phyloP scores from a whole-genome alignment of 139 green algal genomes.

The Volvox africanus region DNA sequence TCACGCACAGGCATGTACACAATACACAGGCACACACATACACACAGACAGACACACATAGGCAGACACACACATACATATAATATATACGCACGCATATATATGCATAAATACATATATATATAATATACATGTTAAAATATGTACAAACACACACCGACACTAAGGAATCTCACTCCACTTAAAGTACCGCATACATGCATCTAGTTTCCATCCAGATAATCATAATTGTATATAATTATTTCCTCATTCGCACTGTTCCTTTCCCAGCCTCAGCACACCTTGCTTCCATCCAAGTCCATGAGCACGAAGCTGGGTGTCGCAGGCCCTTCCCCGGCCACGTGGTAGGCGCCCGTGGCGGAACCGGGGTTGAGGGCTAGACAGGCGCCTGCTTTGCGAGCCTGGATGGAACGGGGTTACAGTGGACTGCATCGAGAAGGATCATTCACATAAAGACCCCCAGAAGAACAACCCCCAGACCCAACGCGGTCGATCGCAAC shows the following conservation, averaged over 20 bases:
- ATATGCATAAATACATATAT: too few species aligned
- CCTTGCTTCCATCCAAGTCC: constrained; percentile 92
- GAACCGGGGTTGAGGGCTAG: constrained; percentile 95
- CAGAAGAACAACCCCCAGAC: too few species aligned
- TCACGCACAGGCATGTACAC: not conserved
- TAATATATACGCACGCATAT: too few species aligned
- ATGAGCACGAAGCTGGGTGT: constrained; percentile 95
- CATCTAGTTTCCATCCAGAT: not conserved
- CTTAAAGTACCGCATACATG: not conserved
- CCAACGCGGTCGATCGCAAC: too few species aligned
- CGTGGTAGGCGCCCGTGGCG: constrained; percentile 92
- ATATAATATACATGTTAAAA: too few species aligned
- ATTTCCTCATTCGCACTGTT: not conserved
- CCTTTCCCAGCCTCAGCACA: constrained; percentile 25
- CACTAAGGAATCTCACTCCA: too few species aligned
- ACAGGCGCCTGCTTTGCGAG: constrained; percentile 78
- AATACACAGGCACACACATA: not conserved
- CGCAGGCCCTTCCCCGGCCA: constrained; percentile 36
- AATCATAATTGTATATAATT: not conserved
- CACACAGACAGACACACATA: not conserved
- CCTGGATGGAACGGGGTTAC: constrained; percentile 46
- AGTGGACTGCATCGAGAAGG: not conserved
- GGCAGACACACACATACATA: too few species aligned
- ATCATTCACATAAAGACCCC: too few species aligned
- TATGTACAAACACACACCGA: not conserved